These are phyloP conservation scores for Pythium myriotylum DNA, from an alignment of 352 stramenopile species.

Conservation along the genomic window DNA sequence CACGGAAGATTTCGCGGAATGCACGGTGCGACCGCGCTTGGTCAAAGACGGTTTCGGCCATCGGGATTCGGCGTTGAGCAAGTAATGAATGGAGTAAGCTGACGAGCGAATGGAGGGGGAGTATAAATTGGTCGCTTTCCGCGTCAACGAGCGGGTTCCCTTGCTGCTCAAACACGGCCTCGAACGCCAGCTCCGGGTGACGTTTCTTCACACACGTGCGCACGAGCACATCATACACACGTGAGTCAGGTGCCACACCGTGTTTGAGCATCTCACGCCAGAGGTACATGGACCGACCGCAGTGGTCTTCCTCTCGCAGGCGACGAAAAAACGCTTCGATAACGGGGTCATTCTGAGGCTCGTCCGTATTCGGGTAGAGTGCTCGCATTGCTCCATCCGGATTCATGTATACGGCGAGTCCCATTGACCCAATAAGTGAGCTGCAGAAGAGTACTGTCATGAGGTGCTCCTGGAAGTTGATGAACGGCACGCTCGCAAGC, in stretches of 20 bases:
- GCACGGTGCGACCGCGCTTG: conserved; percentile 47
- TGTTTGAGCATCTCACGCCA: conserved; percentile 86
- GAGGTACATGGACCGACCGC: conserved; percentile 80
- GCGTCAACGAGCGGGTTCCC: conserved; percentile 51
- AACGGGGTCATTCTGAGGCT: conserved; percentile 62
- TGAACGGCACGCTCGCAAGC: conserved; percentile 59
- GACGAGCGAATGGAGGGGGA: conserved; percentile 59
- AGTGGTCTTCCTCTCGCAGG: conserved; percentile 85
- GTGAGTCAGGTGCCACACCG: conserved; percentile 62
- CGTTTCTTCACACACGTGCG: conserved; percentile 85
- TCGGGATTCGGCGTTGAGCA: conserved; percentile 58
- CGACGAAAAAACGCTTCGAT: conserved; percentile 85
- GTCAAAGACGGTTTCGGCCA: conserved; percentile 70
- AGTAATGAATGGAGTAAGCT: conserved; percentile 75
- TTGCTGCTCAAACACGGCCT: conserved; percentile 63
- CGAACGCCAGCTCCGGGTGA: conserved; percentile 77
- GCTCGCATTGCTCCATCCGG: conserved; percentile 76
- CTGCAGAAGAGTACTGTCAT: conserved; percentile 75
- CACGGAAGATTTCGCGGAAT: conserved; percentile 58
- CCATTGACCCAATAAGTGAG: conserved; percentile 79
- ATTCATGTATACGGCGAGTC: conserved; percentile 83
- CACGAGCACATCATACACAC: conserved; percentile 80
- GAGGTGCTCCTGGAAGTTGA: conserved; percentile 77
- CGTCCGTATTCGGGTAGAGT: conserved; percentile 80
- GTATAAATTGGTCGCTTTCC: conserved; percentile 58